phyloP scores from a whole-genome alignment of 2,329 filamentous ascomycete species.

The Monilinia laxa region DNA sequence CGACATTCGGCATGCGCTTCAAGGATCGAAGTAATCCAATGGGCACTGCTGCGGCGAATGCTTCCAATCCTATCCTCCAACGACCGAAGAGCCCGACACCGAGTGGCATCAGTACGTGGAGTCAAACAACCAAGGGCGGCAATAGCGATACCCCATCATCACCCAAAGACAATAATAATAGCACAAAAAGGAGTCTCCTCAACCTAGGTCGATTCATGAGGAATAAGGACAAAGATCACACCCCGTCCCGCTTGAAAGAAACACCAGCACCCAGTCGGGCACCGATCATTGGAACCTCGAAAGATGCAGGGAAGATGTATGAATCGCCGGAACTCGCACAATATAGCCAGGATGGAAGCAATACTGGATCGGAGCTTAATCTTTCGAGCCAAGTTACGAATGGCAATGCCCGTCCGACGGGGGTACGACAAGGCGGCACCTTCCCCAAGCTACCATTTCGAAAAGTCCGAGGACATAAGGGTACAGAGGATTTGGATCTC shows the following conservation, averaged over 20 bases:
- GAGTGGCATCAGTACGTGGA: slow-evolving; percentile 64
- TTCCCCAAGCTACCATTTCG: slow-evolving; percentile 60
- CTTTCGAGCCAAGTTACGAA: slow-evolving; percentile 27
- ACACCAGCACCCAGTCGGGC: slow-evolving; percentile 55
- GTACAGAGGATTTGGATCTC: slow-evolving; percentile 56
- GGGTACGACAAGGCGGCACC: slow-evolving; percentile 33
- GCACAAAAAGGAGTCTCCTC: slow-evolving; percentile 32
- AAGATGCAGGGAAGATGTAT: slow-evolving; percentile 29
- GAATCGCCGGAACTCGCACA: slow-evolving; percentile 35
- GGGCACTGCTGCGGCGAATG: slow-evolving; percentile 34
- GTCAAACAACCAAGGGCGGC: slow-evolving; percentile 34
- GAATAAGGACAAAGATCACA: slow-evolving; percentile 56
- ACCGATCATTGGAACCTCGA: slow-evolving; percentile 43
- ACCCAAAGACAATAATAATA: slow-evolving; percentile 37
- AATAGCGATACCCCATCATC: slow-evolving; percentile 51
- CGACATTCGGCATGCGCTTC: slow-evolving; percentile 49
- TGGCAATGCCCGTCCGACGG: slow-evolving; percentile 26
- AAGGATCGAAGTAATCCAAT: slow-evolving; percentile 50
- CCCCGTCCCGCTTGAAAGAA: slow-evolving; percentile 47
- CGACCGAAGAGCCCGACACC: slow-evolving; percentile 82
- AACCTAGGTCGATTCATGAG: slow-evolving; percentile 39
- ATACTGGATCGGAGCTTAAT: slow-evolving; percentile 36
- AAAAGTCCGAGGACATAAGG: slow-evolving; percentile 53
- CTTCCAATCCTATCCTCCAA: slow-evolving; percentile 43
- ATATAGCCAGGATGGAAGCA: slow-evolving; percentile 38